A percentile compares a stretch with the other conserved stretches of the same genome.
phyloP scores from a whole-genome alignment of 306 rosid genomes.

The Vigna trinervia region DNA sequence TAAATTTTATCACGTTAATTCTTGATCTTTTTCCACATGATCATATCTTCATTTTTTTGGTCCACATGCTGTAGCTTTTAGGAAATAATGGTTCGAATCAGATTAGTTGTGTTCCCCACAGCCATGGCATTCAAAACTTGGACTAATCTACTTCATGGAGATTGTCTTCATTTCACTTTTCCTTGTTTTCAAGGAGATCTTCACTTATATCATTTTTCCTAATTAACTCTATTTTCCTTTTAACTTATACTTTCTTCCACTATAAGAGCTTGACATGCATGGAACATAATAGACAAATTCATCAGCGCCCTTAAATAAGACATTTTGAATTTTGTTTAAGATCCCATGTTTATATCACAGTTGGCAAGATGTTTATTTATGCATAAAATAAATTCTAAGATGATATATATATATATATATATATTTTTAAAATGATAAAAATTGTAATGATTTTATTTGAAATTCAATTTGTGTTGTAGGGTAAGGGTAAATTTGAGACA shows the following conservation, averaged over 20 bases:
- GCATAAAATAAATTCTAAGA: not conserved
- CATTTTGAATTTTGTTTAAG: not conserved
- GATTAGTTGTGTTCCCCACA: slow-evolving; percentile 39
- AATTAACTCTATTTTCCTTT: slow-evolving; percentile 22
- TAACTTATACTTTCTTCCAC: slow-evolving; percentile 1
- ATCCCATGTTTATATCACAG: not conserved
- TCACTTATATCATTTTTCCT: not conserved
- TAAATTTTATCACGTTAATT: slow-evolving; percentile 41
- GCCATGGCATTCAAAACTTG: slow-evolving; percentile 32
- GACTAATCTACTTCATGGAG: slow-evolving; percentile 38
- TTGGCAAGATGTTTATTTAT: not conserved
- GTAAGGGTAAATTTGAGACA: not conserved
- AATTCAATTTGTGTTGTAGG: not conserved
- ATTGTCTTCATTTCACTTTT: slow-evolving; percentile 24
- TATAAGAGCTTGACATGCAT: slow-evolving; percentile 34
- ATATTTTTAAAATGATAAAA: not conserved
- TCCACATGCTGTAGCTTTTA: slow-evolving; percentile 49
- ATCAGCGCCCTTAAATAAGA: not conserved
- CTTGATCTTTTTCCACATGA: slow-evolving; percentile 35
- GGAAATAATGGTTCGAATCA: slow-evolving; percentile 38
- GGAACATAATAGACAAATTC: not conserved
- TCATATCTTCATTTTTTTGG: slow-evolving; percentile 39
- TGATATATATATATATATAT: not conserved
- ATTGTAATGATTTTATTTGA: too few species aligned
- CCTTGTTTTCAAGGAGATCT: slow-evolving; percentile 15